Percentiles rank a stretch among this genome's conserved stretches.
These are phyloP conservation scores for Globisporangium rhizosaccharum DNA, from an alignment of 352 stramenopile genomes.

Conservation along the genomic window DNA sequence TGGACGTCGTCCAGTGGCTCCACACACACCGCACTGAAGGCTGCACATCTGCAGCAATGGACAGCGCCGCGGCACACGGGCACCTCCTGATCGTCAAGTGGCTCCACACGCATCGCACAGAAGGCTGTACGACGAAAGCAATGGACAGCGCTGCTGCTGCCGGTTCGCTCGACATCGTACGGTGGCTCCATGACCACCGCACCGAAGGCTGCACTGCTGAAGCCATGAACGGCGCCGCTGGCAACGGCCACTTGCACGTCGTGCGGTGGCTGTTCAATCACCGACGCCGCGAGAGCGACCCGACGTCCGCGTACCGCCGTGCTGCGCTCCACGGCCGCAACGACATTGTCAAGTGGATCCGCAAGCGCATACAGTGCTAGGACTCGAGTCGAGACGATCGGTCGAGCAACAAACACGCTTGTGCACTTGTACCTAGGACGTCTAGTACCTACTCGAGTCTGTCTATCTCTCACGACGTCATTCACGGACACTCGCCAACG, in stretches of 20 bases:
- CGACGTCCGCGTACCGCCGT: neutral
- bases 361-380: slow-evolving; percentile 1
- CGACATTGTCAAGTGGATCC: slow-evolving; percentile 13
- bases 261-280: slow-evolving; percentile 15
- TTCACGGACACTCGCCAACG: slow-evolving; percentile 22
- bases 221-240: slow-evolving; percentile 9
- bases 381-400: no score
- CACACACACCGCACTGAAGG: slow-evolving; percentile 4
- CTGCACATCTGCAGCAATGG: slow-evolving; percentile 9
- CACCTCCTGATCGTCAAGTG: slow-evolving; percentile 10
- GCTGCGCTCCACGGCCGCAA: slow-evolving; percentile 8
- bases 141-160: slow-evolving; percentile 5
- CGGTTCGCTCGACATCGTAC: slow-evolving; percentile 6
- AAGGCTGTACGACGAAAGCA: slow-evolving; percentile 6
- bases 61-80: slow-evolving; percentile 3
- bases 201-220: slow-evolving; percentile 9
- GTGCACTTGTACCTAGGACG: no score
- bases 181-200: slow-evolving; percentile 13
- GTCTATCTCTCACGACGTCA: no score
- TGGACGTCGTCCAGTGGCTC: slow-evolving; percentile 10
- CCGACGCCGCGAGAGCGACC: slow-evolving; percentile 6
- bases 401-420: no score
- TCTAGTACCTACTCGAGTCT: no score
- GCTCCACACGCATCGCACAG: slow-evolving; percentile 5
- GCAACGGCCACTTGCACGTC: slow-evolving; percentile 9